These are phyloP conservation scores for Sporothrix curviconia DNA, from an alignment of 2,329 filamentous ascomycete genomes.

Conservation along the genomic window DNA sequence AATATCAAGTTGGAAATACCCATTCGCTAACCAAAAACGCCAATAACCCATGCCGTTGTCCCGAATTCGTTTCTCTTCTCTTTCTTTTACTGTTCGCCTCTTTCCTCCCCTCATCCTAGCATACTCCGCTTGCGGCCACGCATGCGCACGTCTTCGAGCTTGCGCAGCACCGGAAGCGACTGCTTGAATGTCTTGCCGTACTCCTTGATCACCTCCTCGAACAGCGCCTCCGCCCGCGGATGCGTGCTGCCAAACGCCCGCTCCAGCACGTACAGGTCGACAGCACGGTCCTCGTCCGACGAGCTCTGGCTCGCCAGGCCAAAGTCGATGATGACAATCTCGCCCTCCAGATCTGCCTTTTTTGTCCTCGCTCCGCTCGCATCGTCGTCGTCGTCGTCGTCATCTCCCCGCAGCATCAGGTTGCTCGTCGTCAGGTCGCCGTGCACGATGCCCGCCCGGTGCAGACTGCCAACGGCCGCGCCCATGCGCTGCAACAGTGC, in stretches of 20 bases:
- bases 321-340: conserved; percentile 90
- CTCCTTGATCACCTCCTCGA: conserved; percentile 63
- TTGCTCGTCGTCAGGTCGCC: conserved; percentile 97
- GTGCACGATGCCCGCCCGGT: conserved; percentile 81
- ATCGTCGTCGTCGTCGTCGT: conserved; percentile 14
- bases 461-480: conserved; percentile 64
- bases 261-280: conserved; percentile 94
- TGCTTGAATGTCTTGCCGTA: conserved; percentile 73
- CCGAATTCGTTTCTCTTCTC: too few species aligned
- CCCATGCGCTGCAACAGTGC: conserved; percentile 66
- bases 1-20: too few species aligned
- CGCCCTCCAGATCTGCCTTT: conserved; percentile 48
- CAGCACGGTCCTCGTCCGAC: conserved; percentile 86
- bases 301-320: conserved; percentile 76
- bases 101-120: conserved; percentile 59
- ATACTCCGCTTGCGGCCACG: conserved; percentile 95
- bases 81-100: neutral
- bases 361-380: conserved; percentile 12
- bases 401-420: conserved; percentile 67
- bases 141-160: conserved; percentile 86
- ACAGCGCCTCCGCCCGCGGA: conserved; percentile 73
- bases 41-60: too few species aligned
- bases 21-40: too few species aligned
- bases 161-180: conserved; percentile 66
- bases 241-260: conserved; percentile 92